Conservation (phyloP, 73 alveolate genomes). For the Tetrahymena elliotti region DNA sequence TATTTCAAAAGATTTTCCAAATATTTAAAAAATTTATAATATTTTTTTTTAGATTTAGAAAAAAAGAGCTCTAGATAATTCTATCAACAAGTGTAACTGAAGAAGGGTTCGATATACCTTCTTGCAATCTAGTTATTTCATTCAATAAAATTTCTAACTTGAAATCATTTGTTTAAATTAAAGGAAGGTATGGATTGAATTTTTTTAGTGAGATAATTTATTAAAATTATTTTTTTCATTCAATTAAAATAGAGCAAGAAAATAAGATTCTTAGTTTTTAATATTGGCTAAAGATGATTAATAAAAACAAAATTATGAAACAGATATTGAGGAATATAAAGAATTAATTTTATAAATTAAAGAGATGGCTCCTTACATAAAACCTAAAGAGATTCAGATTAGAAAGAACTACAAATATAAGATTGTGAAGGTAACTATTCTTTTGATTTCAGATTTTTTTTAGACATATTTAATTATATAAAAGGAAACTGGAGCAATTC, state of each 20-base stretch:
- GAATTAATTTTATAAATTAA: background rate
- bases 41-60: background rate
- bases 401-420: background rate
- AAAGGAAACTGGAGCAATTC: background rate
- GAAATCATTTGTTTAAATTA: background rate
- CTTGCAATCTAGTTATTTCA: conserved; percentile 1
- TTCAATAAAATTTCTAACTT: background rate
- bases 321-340: background rate
- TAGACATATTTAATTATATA: background rate
- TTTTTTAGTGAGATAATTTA: background rate
- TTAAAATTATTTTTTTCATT: background rate
- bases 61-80: background rate
- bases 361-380: background rate
- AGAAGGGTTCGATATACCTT: conserved; percentile 40
- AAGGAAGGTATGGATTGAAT: background rate
- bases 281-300: background rate
- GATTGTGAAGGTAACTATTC: background rate
- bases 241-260: background rate
- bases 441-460: too few species aligned
- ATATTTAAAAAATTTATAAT: background rate
- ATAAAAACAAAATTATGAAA: background rate
- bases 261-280: background rate
- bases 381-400: background rate
- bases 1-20: background rate
- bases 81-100: conserved; percentile 40